These are phyloP conservation scores for Pseudodiploospora longispora DNA, from an alignment of 2,329 filamentous ascomycete species.

Conservation along the genomic window DNA sequence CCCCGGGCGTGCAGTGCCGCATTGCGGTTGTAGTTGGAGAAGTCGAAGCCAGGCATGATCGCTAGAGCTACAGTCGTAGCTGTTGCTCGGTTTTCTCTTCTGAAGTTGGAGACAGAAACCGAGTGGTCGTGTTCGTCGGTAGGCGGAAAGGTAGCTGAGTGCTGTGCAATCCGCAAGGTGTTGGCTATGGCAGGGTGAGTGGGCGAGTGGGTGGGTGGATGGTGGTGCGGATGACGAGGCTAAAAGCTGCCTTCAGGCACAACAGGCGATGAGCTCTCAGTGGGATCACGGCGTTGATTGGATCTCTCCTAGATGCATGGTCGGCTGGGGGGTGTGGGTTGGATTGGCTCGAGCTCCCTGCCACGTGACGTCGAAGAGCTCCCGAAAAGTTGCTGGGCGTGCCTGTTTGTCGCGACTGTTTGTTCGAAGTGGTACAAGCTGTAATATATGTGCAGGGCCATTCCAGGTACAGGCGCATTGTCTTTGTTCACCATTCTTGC, in stretches of 20 bases:
- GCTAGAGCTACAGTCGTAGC: not conserved
- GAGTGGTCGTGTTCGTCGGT: too few relatives aligned
- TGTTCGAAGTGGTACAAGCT: too few relatives aligned
- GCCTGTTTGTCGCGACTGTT: too few relatives aligned
- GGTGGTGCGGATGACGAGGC: slow-evolving; percentile 46
- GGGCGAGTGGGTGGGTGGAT: slow-evolving; percentile 11
- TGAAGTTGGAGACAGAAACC: not conserved
- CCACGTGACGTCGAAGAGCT: slow-evolving; percentile 18
- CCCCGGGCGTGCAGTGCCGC: slow-evolving; percentile 88
- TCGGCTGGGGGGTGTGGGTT: not conserved
- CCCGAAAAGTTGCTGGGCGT: slow-evolving; percentile 11
- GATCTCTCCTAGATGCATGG: slow-evolving; percentile 9
- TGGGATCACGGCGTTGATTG: slow-evolving; percentile 18
- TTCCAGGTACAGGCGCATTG: too few relatives aligned
- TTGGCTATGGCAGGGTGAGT: slow-evolving; percentile 4
- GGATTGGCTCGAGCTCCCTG: slow-evolving; percentile 12
- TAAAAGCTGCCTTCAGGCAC: slow-evolving; percentile 39
- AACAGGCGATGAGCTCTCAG: slow-evolving; percentile 7
- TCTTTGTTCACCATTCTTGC: too few relatives aligned
- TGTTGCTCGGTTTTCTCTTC: not conserved
- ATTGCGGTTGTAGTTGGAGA: slow-evolving; percentile 99
- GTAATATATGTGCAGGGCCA: too few relatives aligned
- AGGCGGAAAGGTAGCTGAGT: too few relatives aligned
- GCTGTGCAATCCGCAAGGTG: slow-evolving; percentile 7
- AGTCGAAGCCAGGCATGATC: slow-evolving; percentile 95